Conservation (phyloP, 2,329 filamentous ascomycete species). For the Paecilomyces sp. region DNA sequence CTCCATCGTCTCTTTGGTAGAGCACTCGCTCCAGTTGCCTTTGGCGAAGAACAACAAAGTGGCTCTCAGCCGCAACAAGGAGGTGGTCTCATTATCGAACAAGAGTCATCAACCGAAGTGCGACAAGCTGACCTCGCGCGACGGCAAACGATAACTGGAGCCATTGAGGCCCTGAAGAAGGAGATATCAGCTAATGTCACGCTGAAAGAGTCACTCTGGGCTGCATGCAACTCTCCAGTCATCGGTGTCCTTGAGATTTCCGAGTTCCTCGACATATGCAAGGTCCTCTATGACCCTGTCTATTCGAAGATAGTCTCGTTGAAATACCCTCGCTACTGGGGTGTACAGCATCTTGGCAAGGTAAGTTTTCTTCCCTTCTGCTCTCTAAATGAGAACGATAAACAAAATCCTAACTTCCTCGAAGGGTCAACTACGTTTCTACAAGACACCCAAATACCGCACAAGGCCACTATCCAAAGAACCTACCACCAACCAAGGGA, state of each 20-base stretch:
- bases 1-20: slow-evolving; percentile 48
- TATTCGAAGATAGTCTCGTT: slow-evolving; percentile 44
- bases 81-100: slow-evolving; percentile 50
- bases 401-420: slow-evolving; percentile 2
- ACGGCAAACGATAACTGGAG: slow-evolving; percentile 51
- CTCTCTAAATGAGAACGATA: background rate
- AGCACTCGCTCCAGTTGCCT: slow-evolving; percentile 52
- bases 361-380: slow-evolving; percentile 21
- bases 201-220: slow-evolving; percentile 50
- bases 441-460: slow-evolving; percentile 29
- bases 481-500: slow-evolving; percentile 14
- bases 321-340: slow-evolving; percentile 52
- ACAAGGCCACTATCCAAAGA: slow-evolving; percentile 27
- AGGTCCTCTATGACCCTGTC: slow-evolving; percentile 48
- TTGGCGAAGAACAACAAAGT: slow-evolving; percentile 41
- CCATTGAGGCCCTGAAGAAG: slow-evolving; percentile 48
- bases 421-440: slow-evolving; percentile 39
- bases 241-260: slow-evolving; percentile 48
- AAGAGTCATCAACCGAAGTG: slow-evolving; percentile 44
- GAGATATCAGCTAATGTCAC: slow-evolving; percentile 43
- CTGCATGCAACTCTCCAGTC: slow-evolving; percentile 46
- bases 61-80: slow-evolving; percentile 25
- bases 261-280: slow-evolving; percentile 52
- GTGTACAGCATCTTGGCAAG: slow-evolving; percentile 45
- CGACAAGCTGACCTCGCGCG: slow-evolving; percentile 50